These are phyloP conservation scores for Brassica nigra DNA, from an alignment of 345 rosid genomes.

Conservation along the genomic window DNA sequence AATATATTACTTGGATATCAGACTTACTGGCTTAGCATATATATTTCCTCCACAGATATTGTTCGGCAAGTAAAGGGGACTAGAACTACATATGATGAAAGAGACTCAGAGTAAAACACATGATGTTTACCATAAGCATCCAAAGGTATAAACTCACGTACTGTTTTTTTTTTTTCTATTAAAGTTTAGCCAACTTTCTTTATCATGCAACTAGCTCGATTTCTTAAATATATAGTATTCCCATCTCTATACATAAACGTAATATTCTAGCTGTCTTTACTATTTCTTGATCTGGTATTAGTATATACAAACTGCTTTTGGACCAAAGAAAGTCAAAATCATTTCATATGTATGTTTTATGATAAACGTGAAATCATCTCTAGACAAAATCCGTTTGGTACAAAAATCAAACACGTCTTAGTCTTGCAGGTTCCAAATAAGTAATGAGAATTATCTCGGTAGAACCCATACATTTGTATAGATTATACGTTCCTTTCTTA, in stretches of 20 bases:
- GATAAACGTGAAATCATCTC: slow-evolving; percentile 11
- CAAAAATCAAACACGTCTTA: slow-evolving; percentile 34
- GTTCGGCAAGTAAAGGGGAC: too few species aligned
- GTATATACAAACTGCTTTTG: slow-evolving; percentile 4
- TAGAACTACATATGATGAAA: too few species aligned
- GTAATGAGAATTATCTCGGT: slow-evolving; percentile 24
- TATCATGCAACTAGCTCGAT: not conserved
- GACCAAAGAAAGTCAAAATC: slow-evolving; percentile 32
- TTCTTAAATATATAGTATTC: not conserved
- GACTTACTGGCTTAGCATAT: too few species aligned
- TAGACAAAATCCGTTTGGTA: slow-evolving; percentile 9
- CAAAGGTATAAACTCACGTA: not conserved
- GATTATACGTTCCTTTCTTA: slow-evolving; percentile 17
- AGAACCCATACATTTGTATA: slow-evolving; percentile 22
- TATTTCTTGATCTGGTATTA: slow-evolving; percentile 7
- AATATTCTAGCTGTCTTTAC: not conserved
- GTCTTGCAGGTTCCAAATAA: slow-evolving; percentile 18
- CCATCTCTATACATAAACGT: not conserved
- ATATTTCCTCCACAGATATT: too few species aligned
- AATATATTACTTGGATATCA: not conserved
- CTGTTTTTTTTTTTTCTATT: not conserved
- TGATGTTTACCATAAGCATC: not conserved
- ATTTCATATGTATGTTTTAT: not conserved
- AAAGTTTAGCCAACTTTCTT: slow-evolving; percentile 1
- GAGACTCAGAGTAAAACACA: not conserved